phyloP scores from a whole-genome alignment of 495 filamentous ascomycete species.

The Mycothermus thermophilus region DNA sequence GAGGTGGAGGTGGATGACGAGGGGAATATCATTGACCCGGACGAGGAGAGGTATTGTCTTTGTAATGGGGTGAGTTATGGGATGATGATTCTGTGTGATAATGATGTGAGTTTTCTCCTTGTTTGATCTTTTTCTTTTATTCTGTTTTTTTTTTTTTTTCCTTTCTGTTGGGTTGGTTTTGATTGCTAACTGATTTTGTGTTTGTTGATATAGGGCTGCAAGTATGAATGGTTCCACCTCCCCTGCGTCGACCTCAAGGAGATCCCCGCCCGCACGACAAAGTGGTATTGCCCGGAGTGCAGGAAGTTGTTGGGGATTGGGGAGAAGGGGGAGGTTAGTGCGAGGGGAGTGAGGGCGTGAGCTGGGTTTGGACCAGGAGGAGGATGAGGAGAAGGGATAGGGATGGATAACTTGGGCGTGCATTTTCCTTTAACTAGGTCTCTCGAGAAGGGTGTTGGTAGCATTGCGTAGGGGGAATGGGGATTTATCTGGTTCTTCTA shows the following conservation, averaged over 20 bases:
- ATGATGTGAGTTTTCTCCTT: constrained; percentile 55
- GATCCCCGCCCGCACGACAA: constrained; percentile 60
- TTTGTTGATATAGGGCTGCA: constrained; percentile 42
- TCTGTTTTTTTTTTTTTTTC: not conserved
- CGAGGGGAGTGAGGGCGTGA: constrained; percentile 39
- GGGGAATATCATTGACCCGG: constrained; percentile 68
- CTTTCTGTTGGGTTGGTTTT: not conserved
- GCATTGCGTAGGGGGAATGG: too few species aligned
- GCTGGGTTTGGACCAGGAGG: too few species aligned
- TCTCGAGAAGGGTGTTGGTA: too few species aligned
- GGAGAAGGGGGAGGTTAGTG: constrained; percentile 41
- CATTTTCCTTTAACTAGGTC: too few species aligned
- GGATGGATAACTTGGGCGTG: too few species aligned
- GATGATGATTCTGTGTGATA: constrained; percentile 92
- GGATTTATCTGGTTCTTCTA: too few species aligned
- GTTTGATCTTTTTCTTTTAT: not conserved
- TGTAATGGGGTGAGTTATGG: constrained; percentile 89
- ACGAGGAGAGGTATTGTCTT: constrained; percentile 80
- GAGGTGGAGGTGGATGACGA: constrained; percentile 46
- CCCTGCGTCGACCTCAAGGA: constrained; percentile 69
- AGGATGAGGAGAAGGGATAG: too few species aligned
- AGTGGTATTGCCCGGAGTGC: constrained; percentile 94
- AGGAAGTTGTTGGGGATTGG: constrained; percentile 51
- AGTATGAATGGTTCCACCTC: constrained; percentile 87
- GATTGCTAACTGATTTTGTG: constrained; percentile 12